Base-by-base conservation (phyloP, 306 rosid genomes). In the Fragaria nilgerrensis region DNA sequence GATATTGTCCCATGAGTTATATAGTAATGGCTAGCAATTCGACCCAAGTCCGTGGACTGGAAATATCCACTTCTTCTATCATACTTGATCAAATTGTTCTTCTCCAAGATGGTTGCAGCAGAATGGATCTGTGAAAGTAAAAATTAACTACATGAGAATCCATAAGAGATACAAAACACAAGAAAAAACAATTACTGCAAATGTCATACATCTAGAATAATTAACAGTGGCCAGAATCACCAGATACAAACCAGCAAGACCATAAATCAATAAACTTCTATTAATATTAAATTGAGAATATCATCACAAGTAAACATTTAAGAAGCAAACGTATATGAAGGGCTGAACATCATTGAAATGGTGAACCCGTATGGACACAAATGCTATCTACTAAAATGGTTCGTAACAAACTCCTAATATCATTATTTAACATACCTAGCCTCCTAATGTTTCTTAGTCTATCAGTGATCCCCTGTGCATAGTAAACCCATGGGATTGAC, bases 41-140 rank as follows among this genome's bases (percentile, higher is more conserved):
- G 97, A 63, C 98, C 98, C 93, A 94, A 83, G 83, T 94, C 98
- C 3, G 97, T 94, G 49, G 92, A 97, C 82, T 95, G 97, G 72
- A 95, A 95, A 86, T 92, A 95, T 69, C 98, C 97, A 68, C 97
- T 95, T 88, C 90, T 94, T 73, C 97, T 83, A 68, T 89, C 98
- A 79, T 95, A 92, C 90, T 95, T 95, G 67, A 90, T 92, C 90
- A 92, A 82, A 85, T 90, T 95, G 82, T 88, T 95, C 79, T 83
- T 88, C 72, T 92, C 98, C 78, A 95, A 85, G 80, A 92, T 87
- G 73, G 86, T 85, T 70, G 98, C 97, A 39, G 96, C 98, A 0
- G 97, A 88, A 85, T 95, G 97, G 81, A 95, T 92, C 97, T 94
- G 95, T 87, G 80, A 75, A 78, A 27, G 56, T 22, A 63, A 73